Evolutionary conservation across 768 basidiomycete genomes (phyloP).

Genomic region (Trametes coccinea): DNA sequence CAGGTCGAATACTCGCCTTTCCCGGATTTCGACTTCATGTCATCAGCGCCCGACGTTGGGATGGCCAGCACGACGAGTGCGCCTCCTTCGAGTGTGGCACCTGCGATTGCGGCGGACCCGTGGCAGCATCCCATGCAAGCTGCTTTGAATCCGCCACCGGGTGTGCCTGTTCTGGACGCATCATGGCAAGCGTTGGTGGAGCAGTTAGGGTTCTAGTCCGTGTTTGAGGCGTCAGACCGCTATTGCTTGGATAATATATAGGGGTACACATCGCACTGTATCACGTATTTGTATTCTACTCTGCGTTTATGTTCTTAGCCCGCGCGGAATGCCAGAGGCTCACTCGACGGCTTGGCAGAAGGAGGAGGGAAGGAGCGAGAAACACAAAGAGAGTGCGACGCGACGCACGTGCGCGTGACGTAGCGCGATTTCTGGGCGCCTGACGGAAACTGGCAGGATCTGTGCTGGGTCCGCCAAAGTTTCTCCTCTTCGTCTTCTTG

Average conservation of each 20-base stretch:
- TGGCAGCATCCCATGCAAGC: constrained; percentile 9
- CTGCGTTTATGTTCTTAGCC: no score
- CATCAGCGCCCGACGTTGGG: background rate
- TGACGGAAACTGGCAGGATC: background rate
- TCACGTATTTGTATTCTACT: no score
- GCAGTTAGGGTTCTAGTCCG: constrained; percentile 54
- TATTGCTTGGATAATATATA: no score
- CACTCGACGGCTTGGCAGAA: no score
- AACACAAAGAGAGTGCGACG: background rate
- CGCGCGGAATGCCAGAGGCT: no score
- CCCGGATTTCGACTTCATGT: constrained; percentile 17
- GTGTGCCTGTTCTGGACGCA: constrained; percentile 49
- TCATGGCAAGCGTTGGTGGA: constrained; percentile 71
- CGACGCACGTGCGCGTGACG: constrained; percentile 27
- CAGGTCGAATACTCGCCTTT: constrained; percentile 9
- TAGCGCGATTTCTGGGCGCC: constrained; percentile 16
- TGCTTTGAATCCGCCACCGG: constrained; percentile 11
- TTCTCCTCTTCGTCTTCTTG: background rate
- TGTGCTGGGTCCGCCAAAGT: background rate
- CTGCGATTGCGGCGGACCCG: background rate
- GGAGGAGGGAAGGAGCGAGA: background rate
- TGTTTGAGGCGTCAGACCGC: background rate
- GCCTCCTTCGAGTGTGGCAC: background rate
- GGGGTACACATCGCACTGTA: no score
- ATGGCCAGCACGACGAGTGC: background rate